A percentile compares a stretch with the other conserved stretches of the same genome.
phyloP scores from a whole-genome alignment of 2,329 filamentous ascomycete species.

The Colletotrichum sp. region DNA sequence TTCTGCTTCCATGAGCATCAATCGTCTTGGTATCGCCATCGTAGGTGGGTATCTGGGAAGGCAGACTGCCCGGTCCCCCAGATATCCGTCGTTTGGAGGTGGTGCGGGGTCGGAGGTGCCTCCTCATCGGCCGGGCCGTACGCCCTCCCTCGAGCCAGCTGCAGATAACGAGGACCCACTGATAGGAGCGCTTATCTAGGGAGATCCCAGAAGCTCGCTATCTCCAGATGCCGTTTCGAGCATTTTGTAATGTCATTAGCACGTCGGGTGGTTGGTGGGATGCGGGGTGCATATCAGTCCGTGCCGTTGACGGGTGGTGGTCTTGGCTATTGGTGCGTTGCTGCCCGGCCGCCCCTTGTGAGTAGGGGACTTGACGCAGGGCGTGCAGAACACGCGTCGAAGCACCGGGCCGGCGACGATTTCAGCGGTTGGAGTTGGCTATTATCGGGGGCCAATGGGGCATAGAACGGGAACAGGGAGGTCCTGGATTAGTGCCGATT shows the following conservation, averaged over 20 bases:
- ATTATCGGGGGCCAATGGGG: neutral
- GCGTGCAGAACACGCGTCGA: neutral
- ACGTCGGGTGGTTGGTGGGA: neutral
- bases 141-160: neutral
- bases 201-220: neutral
- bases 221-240: conserved; percentile 3
- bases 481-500: neutral
- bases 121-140: neutral
- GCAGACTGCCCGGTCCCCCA: neutral
- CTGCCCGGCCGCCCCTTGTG: neutral
- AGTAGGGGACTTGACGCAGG: neutral
- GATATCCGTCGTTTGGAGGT: neutral
- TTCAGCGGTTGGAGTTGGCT: neutral
- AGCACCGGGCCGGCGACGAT: neutral
- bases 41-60: neutral
- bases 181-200: conserved; percentile 16
- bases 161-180: conserved; percentile 1
- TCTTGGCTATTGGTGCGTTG: neutral
- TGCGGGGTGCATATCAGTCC: conserved; percentile 8
- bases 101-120: conserved; percentile 2
- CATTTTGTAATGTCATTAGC: neutral
- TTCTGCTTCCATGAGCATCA: neutral
- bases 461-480: neutral
- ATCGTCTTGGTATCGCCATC: neutral
- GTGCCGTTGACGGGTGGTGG: neutral